These are phyloP conservation scores for Bipolaris gigantea DNA, from an alignment of 2,329 filamentous ascomycete species.

Conservation along the genomic window DNA sequence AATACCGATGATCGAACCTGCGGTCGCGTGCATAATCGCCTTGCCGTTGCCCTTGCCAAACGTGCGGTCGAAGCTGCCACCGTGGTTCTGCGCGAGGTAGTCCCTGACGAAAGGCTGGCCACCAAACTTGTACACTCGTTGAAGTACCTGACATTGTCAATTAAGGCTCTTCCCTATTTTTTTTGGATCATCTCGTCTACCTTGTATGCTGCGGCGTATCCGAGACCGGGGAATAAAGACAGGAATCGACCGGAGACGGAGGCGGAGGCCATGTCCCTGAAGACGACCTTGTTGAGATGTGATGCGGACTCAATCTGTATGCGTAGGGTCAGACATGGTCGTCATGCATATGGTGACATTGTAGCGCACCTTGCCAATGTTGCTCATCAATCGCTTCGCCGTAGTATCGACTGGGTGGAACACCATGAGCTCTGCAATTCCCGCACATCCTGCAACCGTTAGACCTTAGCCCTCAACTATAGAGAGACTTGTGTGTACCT, in stretches of 20 bases:
- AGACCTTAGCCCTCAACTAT: constrained; percentile 1
- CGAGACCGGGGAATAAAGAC: constrained; percentile 93
- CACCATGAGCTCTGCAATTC: constrained; percentile 88
- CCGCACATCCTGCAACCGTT: constrained; percentile 72
- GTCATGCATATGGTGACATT: background rate
- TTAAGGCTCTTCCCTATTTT: background rate
- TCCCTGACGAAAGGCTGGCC: constrained; percentile 95
- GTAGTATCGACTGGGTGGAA: constrained; percentile 88
- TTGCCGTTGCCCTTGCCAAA: constrained; percentile 98
- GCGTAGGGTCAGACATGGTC: constrained; percentile 19
- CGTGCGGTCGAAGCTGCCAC: constrained; percentile 78
- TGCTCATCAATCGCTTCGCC: constrained; percentile 99
- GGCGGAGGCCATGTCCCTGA: constrained; percentile 82
- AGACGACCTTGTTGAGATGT: constrained; percentile 87
- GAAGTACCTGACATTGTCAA: constrained; percentile 64
- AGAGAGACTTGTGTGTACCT: constrained; percentile 58
- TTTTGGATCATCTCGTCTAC: constrained; percentile 45
- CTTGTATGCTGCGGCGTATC: constrained; percentile 98
- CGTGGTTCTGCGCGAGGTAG: constrained; percentile 79
- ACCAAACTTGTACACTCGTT: constrained; percentile 98
- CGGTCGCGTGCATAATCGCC: constrained; percentile 95
- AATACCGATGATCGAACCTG: constrained; percentile 92
- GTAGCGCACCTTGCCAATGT: constrained; percentile 69
- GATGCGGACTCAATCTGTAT: constrained; percentile 58
- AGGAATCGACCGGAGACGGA: constrained; percentile 77